Evolutionary conservation across 1,139 yeast genomes (phyloP), one percentile per base, ranked within the genome.

Genomic region (Magnusiomyces tetraspermus): DNA sequence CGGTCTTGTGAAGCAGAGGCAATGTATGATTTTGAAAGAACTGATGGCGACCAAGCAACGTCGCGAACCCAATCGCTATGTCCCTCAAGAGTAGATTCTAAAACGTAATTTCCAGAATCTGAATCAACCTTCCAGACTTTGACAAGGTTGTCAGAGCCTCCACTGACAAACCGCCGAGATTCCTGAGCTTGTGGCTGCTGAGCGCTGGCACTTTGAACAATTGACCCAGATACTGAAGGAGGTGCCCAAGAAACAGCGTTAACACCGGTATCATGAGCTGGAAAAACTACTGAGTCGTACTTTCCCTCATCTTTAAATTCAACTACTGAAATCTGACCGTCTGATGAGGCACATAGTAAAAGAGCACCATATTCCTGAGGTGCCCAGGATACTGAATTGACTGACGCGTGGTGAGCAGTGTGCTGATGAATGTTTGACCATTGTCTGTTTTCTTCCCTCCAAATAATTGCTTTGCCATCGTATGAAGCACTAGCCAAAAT

Each of bases 1-100:
- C 89, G 83, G 69, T 94, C 98, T 72, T 94, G 98, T 21, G 97
- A 90, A 17, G 97, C 97, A 47, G 96, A 84, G n/a, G 98, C 98
- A 64, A 92, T 85, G 68, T 89, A 92, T 21, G 95, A 82, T 61
- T 88, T 85, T 49, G 88, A 79, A 57, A 92, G 76, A 46, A 87
- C 82, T 1, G 95, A 83, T 49, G 97, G 96, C 21, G 96, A 88
- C 98, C 98, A 92, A 6, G 95, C 90, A 55, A 92, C 97, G 68
- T 92, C 99, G 67, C 98, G 82, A 38, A 92, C 97, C 98, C 98
- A 94, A 70, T 92, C 98, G 22, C 87, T 76, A 68, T 94, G 98
- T 43, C 97, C 98, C 60, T 83, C 84, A 54, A 92, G 77, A 46
- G 79, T 77, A 44, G 84, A 83, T 68, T 92, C 97, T 63, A 83